Evolutionary conservation across 192 early-diverging fungal genomes (phyloP).

Genomic region (Linnemannia schmuckeri): DNA sequence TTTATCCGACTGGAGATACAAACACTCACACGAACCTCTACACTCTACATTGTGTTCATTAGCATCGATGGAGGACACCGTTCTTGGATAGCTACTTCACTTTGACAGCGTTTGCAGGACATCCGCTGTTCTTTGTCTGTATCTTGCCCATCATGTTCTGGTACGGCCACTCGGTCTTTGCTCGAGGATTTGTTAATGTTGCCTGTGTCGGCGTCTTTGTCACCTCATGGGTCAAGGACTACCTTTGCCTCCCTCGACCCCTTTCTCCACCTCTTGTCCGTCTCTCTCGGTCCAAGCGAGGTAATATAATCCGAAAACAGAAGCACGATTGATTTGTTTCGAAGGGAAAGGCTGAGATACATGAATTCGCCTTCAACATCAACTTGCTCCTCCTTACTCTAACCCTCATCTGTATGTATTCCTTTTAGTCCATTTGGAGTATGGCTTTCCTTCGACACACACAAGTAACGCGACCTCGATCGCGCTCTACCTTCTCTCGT

Average conservation of each 20-base stretch:
- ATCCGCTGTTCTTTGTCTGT: slow-evolving; percentile 88
- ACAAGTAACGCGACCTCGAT: slow-evolving; percentile 85
- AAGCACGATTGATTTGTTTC: no score
- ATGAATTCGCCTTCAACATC: not conserved
- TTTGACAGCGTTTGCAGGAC: slow-evolving; percentile 84
- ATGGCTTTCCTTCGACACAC: slow-evolving; percentile 94
- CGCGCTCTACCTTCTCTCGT: slow-evolving; percentile 68
- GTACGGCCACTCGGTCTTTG: slow-evolving; percentile 75
- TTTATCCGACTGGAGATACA: not conserved
- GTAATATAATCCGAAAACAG: slow-evolving; percentile 6
- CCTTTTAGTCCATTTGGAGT: slow-evolving; percentile 78
- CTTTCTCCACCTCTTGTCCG: slow-evolving; percentile 80
- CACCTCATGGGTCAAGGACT: slow-evolving; percentile 75
- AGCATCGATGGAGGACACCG: slow-evolving; percentile 62
- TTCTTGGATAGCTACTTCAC: slow-evolving; percentile 75
- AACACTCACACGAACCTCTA: not conserved
- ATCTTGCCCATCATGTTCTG: slow-evolving; percentile 85
- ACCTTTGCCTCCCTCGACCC: slow-evolving; percentile 86
- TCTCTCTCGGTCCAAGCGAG: slow-evolving; percentile 53
- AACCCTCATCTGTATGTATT: not conserved
- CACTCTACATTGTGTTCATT: not conserved
- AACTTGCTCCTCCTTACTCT: not conserved
- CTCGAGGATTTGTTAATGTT: slow-evolving; percentile 60
- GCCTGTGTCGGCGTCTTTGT: slow-evolving; percentile 50
- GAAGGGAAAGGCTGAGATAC: no score